Evolutionary conservation across 352 stramenopile species (phyloP).

Genomic region (Pythium dissotocum): DNA sequence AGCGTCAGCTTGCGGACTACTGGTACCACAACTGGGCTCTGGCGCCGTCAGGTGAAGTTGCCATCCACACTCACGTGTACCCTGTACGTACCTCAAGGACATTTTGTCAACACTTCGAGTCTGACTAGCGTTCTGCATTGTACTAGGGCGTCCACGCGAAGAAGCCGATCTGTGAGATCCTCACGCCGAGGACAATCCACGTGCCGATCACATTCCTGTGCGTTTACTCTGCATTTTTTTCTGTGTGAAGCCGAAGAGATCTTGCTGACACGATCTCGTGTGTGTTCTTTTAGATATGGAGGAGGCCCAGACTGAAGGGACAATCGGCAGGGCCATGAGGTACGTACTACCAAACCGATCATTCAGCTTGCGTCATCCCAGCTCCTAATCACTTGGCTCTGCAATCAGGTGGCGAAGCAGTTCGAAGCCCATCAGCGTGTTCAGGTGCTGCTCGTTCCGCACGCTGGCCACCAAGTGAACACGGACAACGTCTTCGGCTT

Average conservation of each 20-base stretch:
- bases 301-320: slow-evolving; percentile 70
- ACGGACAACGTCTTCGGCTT: slow-evolving; percentile 64
- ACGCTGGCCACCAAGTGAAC: slow-evolving; percentile 62
- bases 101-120: neutral
- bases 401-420: slow-evolving; percentile 22
- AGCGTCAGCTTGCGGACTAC: slow-evolving; percentile 43
- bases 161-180: slow-evolving; percentile 51
- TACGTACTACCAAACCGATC: slow-evolving; percentile 4
- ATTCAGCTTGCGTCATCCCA: neutral
- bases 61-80: slow-evolving; percentile 60
- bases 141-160: slow-evolving; percentile 40
- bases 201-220: slow-evolving; percentile 68
- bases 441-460: slow-evolving; percentile 43
- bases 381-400: too few relatives aligned
- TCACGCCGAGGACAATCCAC: slow-evolving; percentile 46
- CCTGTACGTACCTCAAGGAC: slow-evolving; percentile 28
- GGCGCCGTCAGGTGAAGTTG: slow-evolving; percentile 54
- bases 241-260: too few relatives aligned
- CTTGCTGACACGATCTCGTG: neutral
- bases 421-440: slow-evolving; percentile 43
- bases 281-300: slow-evolving; percentile 32
- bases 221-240: neutral
- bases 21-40: slow-evolving; percentile 77
- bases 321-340: slow-evolving; percentile 44
- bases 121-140: neutral